Percentiles rank a stretch among this genome's conserved stretches.
Evolutionary conservation across 2,329 filamentous ascomycete species (phyloP).

Genomic region (Penicillium psychrosexuale): DNA sequence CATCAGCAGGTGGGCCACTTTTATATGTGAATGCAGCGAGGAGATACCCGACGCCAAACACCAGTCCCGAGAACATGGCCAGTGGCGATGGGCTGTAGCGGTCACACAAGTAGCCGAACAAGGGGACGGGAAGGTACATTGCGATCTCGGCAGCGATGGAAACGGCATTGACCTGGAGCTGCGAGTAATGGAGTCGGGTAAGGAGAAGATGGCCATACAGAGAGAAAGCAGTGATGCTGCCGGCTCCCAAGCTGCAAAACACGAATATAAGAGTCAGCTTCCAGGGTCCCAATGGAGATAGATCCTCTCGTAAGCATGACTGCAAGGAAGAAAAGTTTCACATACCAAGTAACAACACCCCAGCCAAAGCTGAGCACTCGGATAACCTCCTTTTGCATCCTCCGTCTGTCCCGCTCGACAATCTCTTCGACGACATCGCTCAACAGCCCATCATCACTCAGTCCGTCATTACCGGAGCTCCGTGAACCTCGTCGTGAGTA

Average conservation of each 20-base stretch:
- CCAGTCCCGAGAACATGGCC: conserved; percentile 65
- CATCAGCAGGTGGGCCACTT: conserved; percentile 53
- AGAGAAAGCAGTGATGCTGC: conserved; percentile 89
- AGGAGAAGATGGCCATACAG: conserved; percentile 91
- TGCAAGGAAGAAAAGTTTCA: neutral
- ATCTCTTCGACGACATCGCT: conserved; percentile 61
- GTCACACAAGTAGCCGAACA: conserved; percentile 90
- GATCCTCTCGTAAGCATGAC: neutral
- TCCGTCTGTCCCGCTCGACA: conserved; percentile 54
- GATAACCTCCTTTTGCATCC: conserved; percentile 52
- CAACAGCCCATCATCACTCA: conserved; percentile 49
- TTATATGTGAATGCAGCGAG: conserved; percentile 76
- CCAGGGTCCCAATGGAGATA: neutral
- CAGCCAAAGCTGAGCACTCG: conserved; percentile 58
- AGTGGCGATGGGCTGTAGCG: conserved; percentile 76
- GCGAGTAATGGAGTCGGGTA: conserved; percentile 78
- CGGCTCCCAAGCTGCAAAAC: conserved; percentile 66
- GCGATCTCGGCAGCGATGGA: conserved; percentile 82
- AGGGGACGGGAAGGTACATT: conserved; percentile 86
- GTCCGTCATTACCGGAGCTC: conserved; percentile 16
- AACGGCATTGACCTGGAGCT: conserved; percentile 87
- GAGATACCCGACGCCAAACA: conserved; percentile 80
- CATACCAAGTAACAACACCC: conserved; percentile 59
- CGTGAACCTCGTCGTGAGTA: conserved; percentile 16
- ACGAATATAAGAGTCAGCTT: conserved; percentile 7